These are phyloP conservation scores for Linaria vulgaris DNA, from an alignment of 257 asterid species.

Conservation along the genomic window DNA sequence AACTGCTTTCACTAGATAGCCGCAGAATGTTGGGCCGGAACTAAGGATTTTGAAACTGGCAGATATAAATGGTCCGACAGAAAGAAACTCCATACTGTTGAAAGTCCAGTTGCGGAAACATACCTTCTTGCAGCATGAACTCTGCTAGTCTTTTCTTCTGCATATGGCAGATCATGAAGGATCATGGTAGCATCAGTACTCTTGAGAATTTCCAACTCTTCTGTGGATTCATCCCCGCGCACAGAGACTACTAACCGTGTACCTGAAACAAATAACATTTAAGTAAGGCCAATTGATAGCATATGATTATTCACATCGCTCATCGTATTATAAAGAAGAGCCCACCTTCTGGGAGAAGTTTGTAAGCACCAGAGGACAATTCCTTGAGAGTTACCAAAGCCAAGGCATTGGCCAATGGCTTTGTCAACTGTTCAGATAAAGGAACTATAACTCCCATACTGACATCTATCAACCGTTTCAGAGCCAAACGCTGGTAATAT, in stretches of 20 bases:
- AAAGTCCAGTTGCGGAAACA: neutral
- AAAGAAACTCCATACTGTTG: too few species aligned
- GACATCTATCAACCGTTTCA: constrained; percentile 80
- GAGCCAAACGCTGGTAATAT: constrained; percentile 74
- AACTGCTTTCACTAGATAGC: too few species aligned
- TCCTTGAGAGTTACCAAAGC: constrained; percentile 79
- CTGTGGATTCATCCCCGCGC: constrained; percentile 78
- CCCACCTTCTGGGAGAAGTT: constrained; percentile 86
- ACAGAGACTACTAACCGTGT: constrained; percentile 76
- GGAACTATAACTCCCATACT: constrained; percentile 98
- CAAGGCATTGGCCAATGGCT: constrained; percentile 80
- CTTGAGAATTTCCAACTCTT: constrained; percentile 74
- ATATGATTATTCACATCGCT: constrained; percentile 15
- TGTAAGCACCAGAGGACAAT: constrained; percentile 78
- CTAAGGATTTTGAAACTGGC: too few species aligned
- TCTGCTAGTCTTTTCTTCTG: constrained; percentile 81
- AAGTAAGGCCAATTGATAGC: constrained; percentile 22
- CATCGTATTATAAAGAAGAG: constrained; percentile 16
- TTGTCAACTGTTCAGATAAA: constrained; percentile 84
- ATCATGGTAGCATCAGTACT: constrained; percentile 67
- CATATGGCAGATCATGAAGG: constrained; percentile 75
- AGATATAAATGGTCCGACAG: too few species aligned
- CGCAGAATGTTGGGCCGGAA: too few species aligned
- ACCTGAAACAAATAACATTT: constrained; percentile 41
- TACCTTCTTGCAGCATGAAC: constrained; percentile 97